Evolutionary conservation across 495 filamentous ascomycete genomes (phyloP).

Genomic region (Chlorociboria aeruginascens): DNA sequence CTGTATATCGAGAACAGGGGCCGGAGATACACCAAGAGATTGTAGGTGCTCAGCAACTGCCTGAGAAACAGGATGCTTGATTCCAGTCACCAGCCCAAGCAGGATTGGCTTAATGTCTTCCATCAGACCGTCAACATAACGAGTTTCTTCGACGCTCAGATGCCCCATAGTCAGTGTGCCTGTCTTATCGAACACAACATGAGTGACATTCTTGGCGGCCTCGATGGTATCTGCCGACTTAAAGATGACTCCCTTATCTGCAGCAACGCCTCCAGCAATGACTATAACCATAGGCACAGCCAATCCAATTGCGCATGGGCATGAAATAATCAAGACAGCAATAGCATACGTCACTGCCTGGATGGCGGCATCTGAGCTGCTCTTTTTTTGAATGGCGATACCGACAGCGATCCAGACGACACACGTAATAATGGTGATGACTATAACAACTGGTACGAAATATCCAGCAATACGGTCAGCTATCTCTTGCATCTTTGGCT

Average conservation of each 20-base stretch:
- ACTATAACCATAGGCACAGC: slow-evolving; percentile 75
- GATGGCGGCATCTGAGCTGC: slow-evolving; percentile 37
- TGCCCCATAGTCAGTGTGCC: slow-evolving; percentile 60
- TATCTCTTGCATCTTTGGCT: not conserved
- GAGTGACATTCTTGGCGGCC: slow-evolving; percentile 43
- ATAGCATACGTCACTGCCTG: slow-evolving; percentile 62
- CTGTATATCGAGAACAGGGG: slow-evolving; percentile 27
- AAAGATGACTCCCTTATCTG: slow-evolving; percentile 56
- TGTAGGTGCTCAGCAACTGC: slow-evolving; percentile 43
- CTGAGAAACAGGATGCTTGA: slow-evolving; percentile 54
- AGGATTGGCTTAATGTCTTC: slow-evolving; percentile 18
- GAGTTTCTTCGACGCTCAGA: slow-evolving; percentile 41
- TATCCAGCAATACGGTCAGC: not conserved
- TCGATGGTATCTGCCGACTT: slow-evolving; percentile 57
- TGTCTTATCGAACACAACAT: slow-evolving; percentile 79
- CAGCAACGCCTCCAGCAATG: slow-evolving; percentile 53
- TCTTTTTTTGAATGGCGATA: slow-evolving; percentile 27
- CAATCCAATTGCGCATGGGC: slow-evolving; percentile 71
- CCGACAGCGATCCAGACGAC: slow-evolving; percentile 52
- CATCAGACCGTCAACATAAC: slow-evolving; percentile 19
- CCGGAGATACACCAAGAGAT: slow-evolving; percentile 10
- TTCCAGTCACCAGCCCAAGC: slow-evolving; percentile 43
- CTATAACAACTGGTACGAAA: not conserved
- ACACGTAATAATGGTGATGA: not conserved
- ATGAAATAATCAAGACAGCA: slow-evolving; percentile 63